Conservation (phyloP, 768 basidiomycete genomes). For the Xanthoconium stramineum region DNA sequence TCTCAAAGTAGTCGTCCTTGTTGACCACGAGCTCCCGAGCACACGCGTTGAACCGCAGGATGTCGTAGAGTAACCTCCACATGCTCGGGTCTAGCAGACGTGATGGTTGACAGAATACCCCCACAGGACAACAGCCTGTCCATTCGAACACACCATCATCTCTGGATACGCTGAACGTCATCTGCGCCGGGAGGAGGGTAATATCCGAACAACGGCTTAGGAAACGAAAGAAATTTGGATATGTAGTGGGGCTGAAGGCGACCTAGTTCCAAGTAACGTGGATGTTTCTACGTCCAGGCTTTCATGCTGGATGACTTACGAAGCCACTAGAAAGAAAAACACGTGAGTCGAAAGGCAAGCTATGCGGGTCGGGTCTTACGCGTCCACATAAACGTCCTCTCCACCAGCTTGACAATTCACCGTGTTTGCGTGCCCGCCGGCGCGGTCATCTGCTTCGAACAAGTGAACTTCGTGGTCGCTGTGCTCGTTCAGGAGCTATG, state of each 20-base stretch:
- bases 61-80: conserved; percentile 72
- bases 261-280: conserved; percentile 40
- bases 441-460: conserved; percentile 62
- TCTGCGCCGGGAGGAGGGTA: conserved; percentile 56
- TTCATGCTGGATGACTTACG: conserved; percentile 32
- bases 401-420: conserved; percentile 47
- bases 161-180: conserved; percentile 77
- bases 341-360: background rate
- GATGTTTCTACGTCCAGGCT: no score
- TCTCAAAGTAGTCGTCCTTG: conserved; percentile 19
- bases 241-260: conserved; percentile 72
- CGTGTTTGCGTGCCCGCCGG: conserved; percentile 79
- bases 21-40: conserved; percentile 45
- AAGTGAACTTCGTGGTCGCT: conserved; percentile 74
- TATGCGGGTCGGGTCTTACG: conserved; percentile 42
- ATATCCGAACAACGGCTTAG: conserved; percentile 47
- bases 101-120: conserved; percentile 64
- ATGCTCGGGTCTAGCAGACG: conserved; percentile 62
- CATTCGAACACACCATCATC: conserved; percentile 63
- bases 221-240: conserved; percentile 77
- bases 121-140: conserved; percentile 60
- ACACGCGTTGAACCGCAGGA: conserved; percentile 70
- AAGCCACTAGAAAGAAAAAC: conserved; percentile 45
- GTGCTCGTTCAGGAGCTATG: conserved; percentile 65
- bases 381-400: conserved; percentile 58